Percentiles rank a stretch among this genome's conserved stretches.
These are phyloP conservation scores for Annulohypoxylon stygium DNA, from an alignment of 495 filamentous ascomycete genomes.

Conservation along the genomic window DNA sequence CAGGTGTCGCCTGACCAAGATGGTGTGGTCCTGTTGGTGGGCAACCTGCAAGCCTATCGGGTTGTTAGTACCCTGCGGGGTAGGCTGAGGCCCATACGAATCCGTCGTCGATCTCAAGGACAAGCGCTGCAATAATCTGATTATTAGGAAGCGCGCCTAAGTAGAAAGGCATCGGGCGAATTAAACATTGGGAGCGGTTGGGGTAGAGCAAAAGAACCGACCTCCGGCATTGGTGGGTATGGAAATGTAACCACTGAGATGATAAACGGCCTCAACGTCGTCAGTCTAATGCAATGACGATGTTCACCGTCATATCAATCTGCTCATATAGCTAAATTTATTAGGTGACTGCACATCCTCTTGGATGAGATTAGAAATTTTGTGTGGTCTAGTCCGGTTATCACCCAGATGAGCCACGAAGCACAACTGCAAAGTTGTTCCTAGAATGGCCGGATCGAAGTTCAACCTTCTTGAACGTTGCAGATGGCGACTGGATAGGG, in stretches of 20 bases:
- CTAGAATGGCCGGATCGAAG: slow-evolving; percentile 77
- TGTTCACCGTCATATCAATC: slow-evolving; percentile 24
- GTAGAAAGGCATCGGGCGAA: slow-evolving; percentile 14
- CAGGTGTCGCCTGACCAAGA: slow-evolving; percentile 39
- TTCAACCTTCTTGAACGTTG: slow-evolving; percentile 71
- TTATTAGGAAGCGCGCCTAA: slow-evolving; percentile 23
- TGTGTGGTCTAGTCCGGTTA: slow-evolving; percentile 2
- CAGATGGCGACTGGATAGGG: slow-evolving; percentile 35
- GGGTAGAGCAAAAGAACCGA: slow-evolving; percentile 26
- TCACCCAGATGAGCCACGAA: slow-evolving; percentile 54
- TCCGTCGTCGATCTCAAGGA: slow-evolving; percentile 33
- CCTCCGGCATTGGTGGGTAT: slow-evolving; percentile 14
- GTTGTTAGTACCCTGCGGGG: slow-evolving; percentile 40
- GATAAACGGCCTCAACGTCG: slow-evolving; percentile 20
- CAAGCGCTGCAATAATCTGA: slow-evolving; percentile 22
- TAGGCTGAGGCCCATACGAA: slow-evolving; percentile 25
- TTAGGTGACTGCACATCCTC: slow-evolving; percentile 10
- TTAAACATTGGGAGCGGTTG: slow-evolving; percentile 19
- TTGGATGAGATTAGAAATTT: slow-evolving; percentile 7
- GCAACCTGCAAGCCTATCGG: slow-evolving; percentile 39
- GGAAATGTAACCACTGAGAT: slow-evolving; percentile 23
- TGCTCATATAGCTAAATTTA: slow-evolving; percentile 3
- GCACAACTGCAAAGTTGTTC: slow-evolving; percentile 90
- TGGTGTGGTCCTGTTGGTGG: slow-evolving; percentile 34
- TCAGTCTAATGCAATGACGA: slow-evolving; percentile 23